These are phyloP conservation scores for Penicillium sp. DNA, from an alignment of 2,329 filamentous ascomycete species.

Conservation along the genomic window DNA sequence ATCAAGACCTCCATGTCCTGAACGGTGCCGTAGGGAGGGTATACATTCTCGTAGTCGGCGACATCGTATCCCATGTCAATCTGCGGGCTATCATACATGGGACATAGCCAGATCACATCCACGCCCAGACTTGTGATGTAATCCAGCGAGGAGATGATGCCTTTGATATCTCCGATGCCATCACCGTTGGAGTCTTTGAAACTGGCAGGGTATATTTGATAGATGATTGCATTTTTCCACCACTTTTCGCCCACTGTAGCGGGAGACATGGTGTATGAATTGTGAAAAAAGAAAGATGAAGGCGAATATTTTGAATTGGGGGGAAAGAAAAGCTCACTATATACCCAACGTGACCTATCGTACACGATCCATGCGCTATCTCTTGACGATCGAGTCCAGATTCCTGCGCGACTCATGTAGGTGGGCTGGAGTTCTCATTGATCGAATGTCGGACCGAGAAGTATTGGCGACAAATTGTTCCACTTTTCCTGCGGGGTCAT, in stretches of 20 bases:
- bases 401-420: not conserved
- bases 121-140: conserved; percentile 64
- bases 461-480: not conserved
- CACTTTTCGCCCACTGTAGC: conserved; percentile 20
- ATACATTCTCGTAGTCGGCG: conserved; percentile 63
- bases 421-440: conserved; percentile 1
- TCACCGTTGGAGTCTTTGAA: conserved; percentile 58
- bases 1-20: conserved; percentile 62
- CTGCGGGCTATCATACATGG: conserved; percentile 65
- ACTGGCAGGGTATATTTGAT: conserved; percentile 32
- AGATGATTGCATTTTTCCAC: conserved; percentile 43
- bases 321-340: not conserved
- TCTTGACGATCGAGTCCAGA: conserved; percentile 1
- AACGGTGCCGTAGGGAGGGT: conserved; percentile 63
- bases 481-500: not conserved
- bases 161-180: conserved; percentile 63
- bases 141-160: conserved; percentile 63
- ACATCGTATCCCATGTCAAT: conserved; percentile 71
- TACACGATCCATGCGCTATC: not conserved
- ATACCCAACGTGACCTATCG: not conserved
- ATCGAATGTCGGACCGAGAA: conserved; percentile 6
- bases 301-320: not conserved
- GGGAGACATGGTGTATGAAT: conserved; percentile 6
- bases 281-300: not conserved
- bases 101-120: conserved; percentile 68